Conservation (phyloP, 2,329 filamentous ascomycete species). For the Dichotomopilus funicola region DNA sequence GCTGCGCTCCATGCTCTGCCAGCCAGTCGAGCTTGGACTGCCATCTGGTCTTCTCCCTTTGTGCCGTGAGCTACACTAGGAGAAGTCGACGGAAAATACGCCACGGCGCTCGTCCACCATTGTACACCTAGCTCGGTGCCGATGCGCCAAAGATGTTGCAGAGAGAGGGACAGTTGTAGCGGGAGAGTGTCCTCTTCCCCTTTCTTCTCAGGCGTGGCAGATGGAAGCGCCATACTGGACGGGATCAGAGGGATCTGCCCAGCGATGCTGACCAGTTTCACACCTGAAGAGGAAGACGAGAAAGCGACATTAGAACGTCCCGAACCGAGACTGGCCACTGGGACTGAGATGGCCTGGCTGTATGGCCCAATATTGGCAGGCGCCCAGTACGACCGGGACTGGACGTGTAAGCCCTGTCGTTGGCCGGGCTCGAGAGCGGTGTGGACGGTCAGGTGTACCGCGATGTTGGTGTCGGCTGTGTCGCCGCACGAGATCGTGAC, state of each 20-base stretch:
- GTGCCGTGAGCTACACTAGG: background rate
- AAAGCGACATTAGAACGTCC: background rate
- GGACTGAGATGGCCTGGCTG: slow-evolving; percentile 71
- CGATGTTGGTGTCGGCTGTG: slow-evolving; percentile 43
- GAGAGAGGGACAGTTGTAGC: slow-evolving; percentile 60
- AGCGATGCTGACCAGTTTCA: slow-evolving; percentile 58
- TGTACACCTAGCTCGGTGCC: slow-evolving; percentile 63
- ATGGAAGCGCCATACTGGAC: slow-evolving; percentile 60
- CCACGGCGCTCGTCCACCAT: slow-evolving; percentile 70
- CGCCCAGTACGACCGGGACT: slow-evolving; percentile 93
- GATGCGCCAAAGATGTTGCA: slow-evolving; percentile 88
- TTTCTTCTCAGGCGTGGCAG: background rate
- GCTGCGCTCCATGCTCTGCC: slow-evolving; percentile 42
- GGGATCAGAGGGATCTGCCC: slow-evolving; percentile 89
- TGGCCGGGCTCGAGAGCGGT: slow-evolving; percentile 22
- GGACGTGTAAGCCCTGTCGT: slow-evolving; percentile 72
- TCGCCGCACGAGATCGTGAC: slow-evolving; percentile 76
- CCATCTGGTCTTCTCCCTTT: slow-evolving; percentile 15
- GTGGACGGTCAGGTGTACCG: slow-evolving; percentile 49
- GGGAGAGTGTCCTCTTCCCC: slow-evolving; percentile 33
- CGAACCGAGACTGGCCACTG: slow-evolving; percentile 19
- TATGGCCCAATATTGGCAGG: slow-evolving; percentile 97
- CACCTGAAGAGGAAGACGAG: slow-evolving; percentile 10
- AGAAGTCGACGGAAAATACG: slow-evolving; percentile 53
- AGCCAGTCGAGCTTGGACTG: slow-evolving; percentile 36